These are phyloP conservation scores for Trichosporon sp. DNA, from an alignment of 1,284 basidiomycete genomes.

Conservation along the genomic window DNA sequence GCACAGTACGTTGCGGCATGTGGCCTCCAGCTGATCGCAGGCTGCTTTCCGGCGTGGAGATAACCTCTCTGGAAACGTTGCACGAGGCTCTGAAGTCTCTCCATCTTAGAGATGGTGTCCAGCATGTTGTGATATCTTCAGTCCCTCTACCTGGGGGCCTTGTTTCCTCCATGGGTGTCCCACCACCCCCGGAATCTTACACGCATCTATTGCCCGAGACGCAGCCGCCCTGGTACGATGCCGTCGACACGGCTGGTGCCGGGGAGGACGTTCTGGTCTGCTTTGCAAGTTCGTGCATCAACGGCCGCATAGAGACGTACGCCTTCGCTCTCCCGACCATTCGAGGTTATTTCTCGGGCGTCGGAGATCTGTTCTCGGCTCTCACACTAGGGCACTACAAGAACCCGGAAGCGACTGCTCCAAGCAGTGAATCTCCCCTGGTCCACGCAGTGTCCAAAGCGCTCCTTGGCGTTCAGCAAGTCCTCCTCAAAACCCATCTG, in stretches of 20 bases:
- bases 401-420: conserved; percentile 20
- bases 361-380: conserved; percentile 95
- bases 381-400: conserved; percentile 78
- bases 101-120: conserved; percentile 68
- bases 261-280: conserved; percentile 63
- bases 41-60: conserved; percentile 65
- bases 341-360: conserved; percentile 90
- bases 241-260: conserved; percentile 20
- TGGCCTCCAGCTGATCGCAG: conserved; percentile 48
- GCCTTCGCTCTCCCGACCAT: conserved; percentile 72
- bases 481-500: conserved; percentile 68
- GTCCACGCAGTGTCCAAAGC: conserved; percentile 63
- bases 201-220: conserved; percentile 28
- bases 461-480: conserved; percentile 76
- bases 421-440: conserved; percentile 42
- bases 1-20: conserved; percentile 62
- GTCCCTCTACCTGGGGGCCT: conserved; percentile 54
- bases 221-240: conserved; percentile 37
- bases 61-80: conserved; percentile 64
- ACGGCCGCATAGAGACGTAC: conserved; percentile 54
- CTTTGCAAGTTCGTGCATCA: conserved; percentile 53
- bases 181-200: conserved; percentile 41
- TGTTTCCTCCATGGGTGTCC: conserved; percentile 35
- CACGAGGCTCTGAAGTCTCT: conserved; percentile 65
- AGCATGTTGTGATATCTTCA: conserved; percentile 88